Percentiles rank a stretch among this genome's conserved stretches.
phyloP scores from a whole-genome alignment of 345 rosid species.

The Lumnitzera littorea region DNA sequence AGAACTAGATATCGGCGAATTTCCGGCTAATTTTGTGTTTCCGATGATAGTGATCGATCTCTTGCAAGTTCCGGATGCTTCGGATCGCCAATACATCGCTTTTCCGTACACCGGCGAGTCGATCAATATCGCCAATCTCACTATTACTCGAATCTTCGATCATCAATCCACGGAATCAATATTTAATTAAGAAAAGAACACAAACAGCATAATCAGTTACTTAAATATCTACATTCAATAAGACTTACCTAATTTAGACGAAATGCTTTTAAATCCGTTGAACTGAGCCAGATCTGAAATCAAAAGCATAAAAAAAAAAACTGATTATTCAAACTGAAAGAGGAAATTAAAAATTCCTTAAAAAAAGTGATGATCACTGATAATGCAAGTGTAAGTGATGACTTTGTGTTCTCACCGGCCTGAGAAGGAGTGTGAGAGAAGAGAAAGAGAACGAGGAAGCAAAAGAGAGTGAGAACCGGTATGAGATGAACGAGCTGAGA shows the following conservation, averaged over 20 bases:
- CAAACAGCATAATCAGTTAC: not conserved
- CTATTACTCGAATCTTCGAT: slow-evolving; percentile 15
- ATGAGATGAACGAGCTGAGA: slow-evolving; percentile 78
- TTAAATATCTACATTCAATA: slow-evolving; percentile 29
- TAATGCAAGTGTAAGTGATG: not conserved
- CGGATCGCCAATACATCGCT: slow-evolving; percentile 48
- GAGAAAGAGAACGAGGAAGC: slow-evolving; percentile 77
- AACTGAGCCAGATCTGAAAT: slow-evolving; percentile 75
- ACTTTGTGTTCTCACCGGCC: slow-evolving; percentile 33
- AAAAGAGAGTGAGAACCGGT: slow-evolving; percentile 69
- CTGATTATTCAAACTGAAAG: not conserved
- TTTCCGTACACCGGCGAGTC: slow-evolving; percentile 24
- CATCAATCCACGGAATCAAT: not conserved
- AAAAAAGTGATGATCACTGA: not conserved
- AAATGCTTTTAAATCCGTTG: slow-evolving; percentile 42
- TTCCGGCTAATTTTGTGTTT: slow-evolving; percentile 58
- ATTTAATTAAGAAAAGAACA: not conserved
- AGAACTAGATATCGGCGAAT: slow-evolving; percentile 50
- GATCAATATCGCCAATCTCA: slow-evolving; percentile 30
- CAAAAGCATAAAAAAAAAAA: not conserved
- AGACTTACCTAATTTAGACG: slow-evolving; percentile 42
- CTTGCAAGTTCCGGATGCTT: slow-evolving; percentile 66
- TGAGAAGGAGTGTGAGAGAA: slow-evolving; percentile 76
- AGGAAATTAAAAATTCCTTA: not conserved
- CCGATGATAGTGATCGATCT: slow-evolving; percentile 23